Evolutionary conservation across 768 basidiomycete genomes (phyloP), one percentile per base, ranked within the genome.

Genomic region (Rhodocollybia butyracea): DNA sequence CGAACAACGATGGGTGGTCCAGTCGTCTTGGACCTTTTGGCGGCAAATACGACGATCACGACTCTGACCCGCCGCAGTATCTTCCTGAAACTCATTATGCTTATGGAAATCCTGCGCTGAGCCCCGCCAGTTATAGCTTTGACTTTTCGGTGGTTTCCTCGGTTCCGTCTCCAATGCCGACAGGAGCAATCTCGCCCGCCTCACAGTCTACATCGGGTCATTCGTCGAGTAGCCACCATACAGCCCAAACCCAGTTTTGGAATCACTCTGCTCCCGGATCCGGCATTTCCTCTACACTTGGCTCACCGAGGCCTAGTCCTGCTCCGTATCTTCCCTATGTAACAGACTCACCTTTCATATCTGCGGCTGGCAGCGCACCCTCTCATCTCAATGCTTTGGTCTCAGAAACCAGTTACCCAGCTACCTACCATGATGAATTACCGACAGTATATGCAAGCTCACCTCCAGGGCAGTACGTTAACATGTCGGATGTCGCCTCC

Each of bases 401-500:
- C 21, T 27, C 51, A 24, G 39, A 45, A 8, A 38, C 15, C 24
- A 15, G 21, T 27, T 41, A 41, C 19, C 5, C 51, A 32, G 39
- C 45, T 22, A n/a, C 34, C 36, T n/a, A 38, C 22, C n/a, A 32
- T 34, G 5, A 32, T 21, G 17, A 22, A 39, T 11, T 5, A 24
- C 11, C 51, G n/a, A 26, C 21, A 10, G 30, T 22, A 5, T 19
- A 40, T 24, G 29, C 17, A 15, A 24, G 13, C 5, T 32, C 27
- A 17, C 26, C 51, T 22, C 34, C 15, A 19, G 42, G 46, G 21
- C 53, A 54, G 31, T 54, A 42, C 26, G 55, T 48, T 15, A 38
- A 31, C 24, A 17, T 56, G 55, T 56, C 55, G 13, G 55, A 48
- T n/a, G 55, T 48, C 22, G 55, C 55, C 21, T 47, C 21, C 24